Conservation (phyloP, 768 basidiomycete species). For the button mushroom (Agaricus bisporus) region DNA sequence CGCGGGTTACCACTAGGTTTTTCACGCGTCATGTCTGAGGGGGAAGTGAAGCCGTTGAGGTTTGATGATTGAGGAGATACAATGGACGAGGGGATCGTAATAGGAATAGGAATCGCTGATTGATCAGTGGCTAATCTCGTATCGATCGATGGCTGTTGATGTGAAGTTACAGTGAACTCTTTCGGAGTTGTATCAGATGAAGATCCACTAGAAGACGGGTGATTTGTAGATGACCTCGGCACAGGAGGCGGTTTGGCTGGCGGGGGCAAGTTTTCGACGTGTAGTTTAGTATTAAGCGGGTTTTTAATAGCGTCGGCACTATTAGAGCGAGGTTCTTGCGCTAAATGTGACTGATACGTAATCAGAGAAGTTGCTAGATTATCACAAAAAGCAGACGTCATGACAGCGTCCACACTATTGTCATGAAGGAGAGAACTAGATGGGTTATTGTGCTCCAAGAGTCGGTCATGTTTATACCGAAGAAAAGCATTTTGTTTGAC, state of each 20-base stretch:
- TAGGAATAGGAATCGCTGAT: no score
- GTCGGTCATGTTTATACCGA: background rate
- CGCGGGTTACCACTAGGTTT: background rate
- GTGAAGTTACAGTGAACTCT: background rate
- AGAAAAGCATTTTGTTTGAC: constrained; percentile 12
- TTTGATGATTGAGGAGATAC: background rate
- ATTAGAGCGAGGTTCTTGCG: background rate
- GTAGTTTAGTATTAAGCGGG: background rate
- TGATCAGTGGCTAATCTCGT: background rate
- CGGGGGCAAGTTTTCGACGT: background rate
- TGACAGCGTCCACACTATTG: background rate
- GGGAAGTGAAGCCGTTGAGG: background rate
- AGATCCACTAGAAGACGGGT: no score
- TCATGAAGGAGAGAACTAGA: background rate
- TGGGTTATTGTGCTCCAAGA: background rate
- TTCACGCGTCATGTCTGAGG: background rate
- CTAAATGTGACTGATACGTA: background rate
- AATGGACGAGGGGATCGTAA: background rate
- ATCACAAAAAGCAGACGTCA: constrained; percentile 5
- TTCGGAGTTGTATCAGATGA: no score
- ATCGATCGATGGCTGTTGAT: background rate
- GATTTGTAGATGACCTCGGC: no score
- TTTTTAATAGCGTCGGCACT: background rate
- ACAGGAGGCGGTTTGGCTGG: no score
- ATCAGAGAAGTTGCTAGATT: background rate